Evolutionary conservation across 257 asterid species (phyloP), one percentile per base, ranked within the genome.

Genomic region (Jasminum sambac): DNA sequence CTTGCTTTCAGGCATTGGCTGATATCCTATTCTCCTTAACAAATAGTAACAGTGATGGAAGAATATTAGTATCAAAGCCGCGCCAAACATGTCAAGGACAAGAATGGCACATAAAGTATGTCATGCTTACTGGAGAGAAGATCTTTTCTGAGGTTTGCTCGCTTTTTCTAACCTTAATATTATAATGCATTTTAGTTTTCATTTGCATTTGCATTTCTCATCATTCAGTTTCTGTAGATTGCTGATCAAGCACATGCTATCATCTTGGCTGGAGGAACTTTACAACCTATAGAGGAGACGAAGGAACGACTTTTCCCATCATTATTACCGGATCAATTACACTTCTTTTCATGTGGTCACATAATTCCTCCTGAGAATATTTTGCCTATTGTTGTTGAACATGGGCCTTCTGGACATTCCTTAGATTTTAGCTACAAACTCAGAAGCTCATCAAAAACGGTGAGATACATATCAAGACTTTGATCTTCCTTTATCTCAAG

Each of bases 81-180:
- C 74, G 57, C 69, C 68, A 73, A 70, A 79, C 79, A 17, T 66
- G 80, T 72, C 46, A 83, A 42, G 89, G 78, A 50, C 87, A 68
- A 55, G 86, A 83, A 77, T 86, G 99, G 60, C 83, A 79, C 64
- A 79, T 94, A 70, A 94, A 94, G 80, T 94, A 86, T 83, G 95
- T 89, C 80, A 94, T 89, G 99, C 94, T 94, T 75, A 91, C 95
- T 21, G 99, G 99, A 68, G 99, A 94, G 79, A 89, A 84, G 80
- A 88, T 94, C 17, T 94, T 94, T 82, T 88, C 89, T 39, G 91
- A 94, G 96, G 99, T 94, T 80, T 71, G 91, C 76, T 72, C 39
- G 55, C 63, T 70, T 40, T 66, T 70, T 67, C 30, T 12, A 60
- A 30, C 72, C 63, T 26, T 59, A 58, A 25, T 24, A 64, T 62